Percentiles rank a stretch among this genome's conserved stretches.
phyloP scores from a whole-genome alignment of 2,329 filamentous ascomycete genomes.

The Exophiala sideris region DNA sequence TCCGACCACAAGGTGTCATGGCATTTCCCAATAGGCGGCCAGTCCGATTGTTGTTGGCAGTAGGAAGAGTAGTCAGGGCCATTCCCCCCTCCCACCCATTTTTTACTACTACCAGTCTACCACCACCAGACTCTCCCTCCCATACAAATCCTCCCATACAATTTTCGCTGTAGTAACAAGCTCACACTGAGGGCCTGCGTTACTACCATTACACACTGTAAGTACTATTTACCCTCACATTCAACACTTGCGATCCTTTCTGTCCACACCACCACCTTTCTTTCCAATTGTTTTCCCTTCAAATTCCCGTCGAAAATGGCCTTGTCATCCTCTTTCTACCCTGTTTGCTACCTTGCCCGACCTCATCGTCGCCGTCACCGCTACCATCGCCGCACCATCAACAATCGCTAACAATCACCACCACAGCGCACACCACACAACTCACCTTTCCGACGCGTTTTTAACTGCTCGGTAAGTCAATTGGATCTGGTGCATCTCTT shows the following conservation, averaged over 20 bases:
- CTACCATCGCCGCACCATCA: conserved; percentile 17
- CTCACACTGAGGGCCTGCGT: conserved; percentile 7
- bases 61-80: neutral
- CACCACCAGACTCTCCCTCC: conserved; percentile 9
- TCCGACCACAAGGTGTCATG: neutral
- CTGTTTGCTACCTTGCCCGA: conserved; percentile 19
- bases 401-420: conserved; percentile 40
- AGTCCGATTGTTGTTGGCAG: too few relatives aligned
- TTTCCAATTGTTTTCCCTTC: conserved; percentile 14
- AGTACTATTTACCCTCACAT: conserved; percentile 21
- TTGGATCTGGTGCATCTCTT: neutral
- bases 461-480: conserved; percentile 12
- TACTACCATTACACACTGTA: conserved; percentile 16
- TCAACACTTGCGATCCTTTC: conserved; percentile 19
- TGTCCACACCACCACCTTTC: conserved; percentile 11
- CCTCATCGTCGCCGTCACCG: conserved; percentile 29
- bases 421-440: conserved; percentile 11
- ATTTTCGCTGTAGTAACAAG: conserved; percentile 5
- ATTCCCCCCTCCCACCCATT: conserved; percentile 3
- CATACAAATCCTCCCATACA: conserved; percentile 6
- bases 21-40: too few relatives aligned
- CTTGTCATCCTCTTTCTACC: conserved; percentile 17
- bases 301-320: conserved; percentile 28
- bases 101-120: neutral
- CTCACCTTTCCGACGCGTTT: conserved; percentile 20